Base-by-base conservation (phyloP, 768 basidiomycete genomes). In the Kwoniella dejecticola region DNA sequence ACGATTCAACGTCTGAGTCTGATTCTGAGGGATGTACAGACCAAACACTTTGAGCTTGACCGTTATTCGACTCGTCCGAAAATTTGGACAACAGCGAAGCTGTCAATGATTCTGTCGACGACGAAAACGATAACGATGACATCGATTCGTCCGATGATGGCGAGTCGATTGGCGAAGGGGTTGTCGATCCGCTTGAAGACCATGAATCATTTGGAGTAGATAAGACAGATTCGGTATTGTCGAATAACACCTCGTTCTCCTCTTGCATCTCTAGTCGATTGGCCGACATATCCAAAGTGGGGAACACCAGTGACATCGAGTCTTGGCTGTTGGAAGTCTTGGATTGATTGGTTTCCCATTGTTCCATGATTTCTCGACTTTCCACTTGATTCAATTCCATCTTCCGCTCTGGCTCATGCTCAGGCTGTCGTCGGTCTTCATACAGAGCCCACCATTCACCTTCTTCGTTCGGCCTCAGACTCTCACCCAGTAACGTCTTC, bases 1-100 rank as follows among this genome's bases (percentile, higher is more conserved):
- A 57, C 3, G 66, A 70, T 50, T 72, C 68, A 21, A 72, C 60
- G 19, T 72, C 71, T 40, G 63, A 63, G 40, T 72, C 71, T 1
- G 62, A 64, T 6, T 65, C 68, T 2, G 60, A 57, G 3, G 66
- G 68, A 42, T 56, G 27, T 31, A 73, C 64, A 10, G 53, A 46
- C 68, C 68, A 72, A 13, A 48, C 45, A 11, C 29, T 44, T n/a
- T 53, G n/a, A n/a, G n/a, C n/a, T n/a, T n/a, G n/a, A n/a, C n/a
- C 44, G 7, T 36, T 26, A 12, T 50, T 33, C 27, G 46, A 53
- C 2, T 49, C 48, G 15, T 31, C 12, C 3, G 50, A 41, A 13
- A 60, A 45, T n/a, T 57, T 52, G 3, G 68, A 65, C 23, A 69
- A 27, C 19, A 69, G 53, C 0, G 68, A 69, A 26, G 42, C 59